phyloP scores from a whole-genome alignment of 371 early-diverging fungal genomes.

The Actinomortierella wolfii region DNA sequence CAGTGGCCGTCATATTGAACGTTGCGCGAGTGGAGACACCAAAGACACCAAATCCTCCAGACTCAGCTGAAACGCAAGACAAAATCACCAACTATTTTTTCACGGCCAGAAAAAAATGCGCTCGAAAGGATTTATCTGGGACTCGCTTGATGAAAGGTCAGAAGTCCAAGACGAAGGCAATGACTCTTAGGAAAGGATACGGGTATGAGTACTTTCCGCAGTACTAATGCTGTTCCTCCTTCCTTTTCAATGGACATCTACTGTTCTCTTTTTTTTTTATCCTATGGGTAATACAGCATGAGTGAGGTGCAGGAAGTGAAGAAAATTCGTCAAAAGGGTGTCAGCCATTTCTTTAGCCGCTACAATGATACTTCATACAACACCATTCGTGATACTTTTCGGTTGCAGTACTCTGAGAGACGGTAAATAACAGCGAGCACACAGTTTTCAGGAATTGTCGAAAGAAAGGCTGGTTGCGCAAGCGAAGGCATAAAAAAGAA shows the following conservation, averaged over 20 bases:
- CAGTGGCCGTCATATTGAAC: not conserved
- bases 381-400: conserved; percentile 21
- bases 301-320: conserved; percentile 31
- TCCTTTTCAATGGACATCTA: not conserved
- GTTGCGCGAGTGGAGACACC: not conserved
- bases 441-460: not conserved
- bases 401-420: conserved; percentile 34
- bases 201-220: not conserved
- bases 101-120: too few relatives aligned
- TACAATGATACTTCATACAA: conserved; percentile 40
- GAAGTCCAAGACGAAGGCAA: too few relatives aligned
- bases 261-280: not conserved
- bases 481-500: too few relatives aligned
- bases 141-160: conserved; percentile 38
- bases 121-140: conserved; percentile 45
- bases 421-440: conserved; percentile 12
- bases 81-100: too few relatives aligned
- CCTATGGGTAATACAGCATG: conserved; percentile 20
- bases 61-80: not conserved
- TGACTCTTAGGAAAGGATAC: not conserved
- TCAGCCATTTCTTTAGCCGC: conserved; percentile 18
- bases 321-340: conserved; percentile 17
- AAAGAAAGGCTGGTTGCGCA: not conserved
- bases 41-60: not conserved
- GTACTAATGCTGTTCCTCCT: not conserved